Evolutionary conservation across 192 early-diverging fungal genomes (phyloP).

Genomic region (Coemansia sp.): DNA sequence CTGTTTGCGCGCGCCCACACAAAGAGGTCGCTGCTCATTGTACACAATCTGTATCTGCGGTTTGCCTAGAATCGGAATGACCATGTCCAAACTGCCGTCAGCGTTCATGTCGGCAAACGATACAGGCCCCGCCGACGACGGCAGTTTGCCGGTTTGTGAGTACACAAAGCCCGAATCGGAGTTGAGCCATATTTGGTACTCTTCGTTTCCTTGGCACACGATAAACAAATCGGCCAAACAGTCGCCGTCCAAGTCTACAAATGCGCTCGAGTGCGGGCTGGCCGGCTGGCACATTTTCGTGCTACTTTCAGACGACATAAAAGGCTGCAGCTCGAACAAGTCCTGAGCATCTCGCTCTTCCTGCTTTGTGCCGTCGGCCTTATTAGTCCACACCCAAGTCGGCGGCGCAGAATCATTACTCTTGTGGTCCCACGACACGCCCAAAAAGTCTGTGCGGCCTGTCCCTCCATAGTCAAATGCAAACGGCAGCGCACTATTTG

Average conservation of each 20-base stretch:
- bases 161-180: slow-evolving; percentile 63
- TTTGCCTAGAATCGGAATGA: slow-evolving; percentile 62
- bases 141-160: slow-evolving; percentile 61
- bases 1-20: slow-evolving; percentile 52
- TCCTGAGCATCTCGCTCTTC: slow-evolving; percentile 20
- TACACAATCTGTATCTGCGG: slow-evolving; percentile 76
- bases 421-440: slow-evolving; percentile 21
- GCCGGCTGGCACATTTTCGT: slow-evolving; percentile 62
- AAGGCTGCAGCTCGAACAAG: slow-evolving; percentile 8
- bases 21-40: slow-evolving; percentile 81
- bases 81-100: slow-evolving; percentile 85
- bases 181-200: slow-evolving; percentile 79
- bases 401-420: no score
- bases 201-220: slow-evolving; percentile 62
- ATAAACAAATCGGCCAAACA: slow-evolving; percentile 78
- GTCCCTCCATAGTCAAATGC: slow-evolving; percentile 36
- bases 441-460: slow-evolving; percentile 17
- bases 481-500: slow-evolving; percentile 27
- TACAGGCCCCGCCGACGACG: slow-evolving; percentile 68
- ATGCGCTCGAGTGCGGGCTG: slow-evolving; percentile 87
- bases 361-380: slow-evolving; percentile 52
- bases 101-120: slow-evolving; percentile 93
- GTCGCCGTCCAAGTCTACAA: slow-evolving; percentile 91
- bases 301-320: slow-evolving; percentile 12
- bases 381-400: slow-evolving; percentile 28